A percentile compares a stretch with the other conserved stretches of the same genome.
phyloP scores from a whole-genome alignment of 2,329 filamentous ascomycete genomes.

The Capronia americana region DNA sequence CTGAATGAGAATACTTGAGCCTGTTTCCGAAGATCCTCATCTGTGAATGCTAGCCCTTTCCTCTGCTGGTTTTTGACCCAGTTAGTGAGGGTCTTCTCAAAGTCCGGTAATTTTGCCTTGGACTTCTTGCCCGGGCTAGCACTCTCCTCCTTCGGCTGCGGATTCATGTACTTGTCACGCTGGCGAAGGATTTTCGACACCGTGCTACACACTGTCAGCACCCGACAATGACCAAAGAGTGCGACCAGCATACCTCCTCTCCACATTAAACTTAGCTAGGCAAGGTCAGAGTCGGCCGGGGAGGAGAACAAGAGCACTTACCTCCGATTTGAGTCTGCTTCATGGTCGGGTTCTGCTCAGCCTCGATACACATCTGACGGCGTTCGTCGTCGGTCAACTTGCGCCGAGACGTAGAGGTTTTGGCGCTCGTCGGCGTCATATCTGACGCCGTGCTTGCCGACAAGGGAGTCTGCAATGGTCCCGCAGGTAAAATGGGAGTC shows the following conservation, averaged over 20 bases:
- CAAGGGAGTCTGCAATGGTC: conserved; percentile 57
- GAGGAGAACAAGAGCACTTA: conserved; percentile 50
- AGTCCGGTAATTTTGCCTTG: conserved; percentile 87
- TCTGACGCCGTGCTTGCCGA: conserved; percentile 54
- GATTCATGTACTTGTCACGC: conserved; percentile 90
- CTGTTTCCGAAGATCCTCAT: conserved; percentile 40
- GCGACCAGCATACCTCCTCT: conserved; percentile 76
- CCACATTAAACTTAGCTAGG: conserved; percentile 86
- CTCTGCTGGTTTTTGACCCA: conserved; percentile 84
- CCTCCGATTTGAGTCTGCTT: conserved; percentile 97
- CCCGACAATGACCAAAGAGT: conserved; percentile 13
- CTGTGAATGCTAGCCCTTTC: conserved; percentile 59
- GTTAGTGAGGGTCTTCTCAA: conserved; percentile 86
- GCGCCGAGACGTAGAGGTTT: conserved; percentile 69
- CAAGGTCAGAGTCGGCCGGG: conserved; percentile 43
- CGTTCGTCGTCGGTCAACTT: conserved; percentile 92
- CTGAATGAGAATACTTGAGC: conserved; percentile 39
- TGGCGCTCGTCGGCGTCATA: conserved; percentile 40
- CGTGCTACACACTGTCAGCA: conserved; percentile 66
- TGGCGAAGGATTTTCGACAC: conserved; percentile 97
- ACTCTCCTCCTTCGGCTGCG: conserved; percentile 65
- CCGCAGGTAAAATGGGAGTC: conserved; percentile 63
- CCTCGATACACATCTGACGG: conserved; percentile 90
- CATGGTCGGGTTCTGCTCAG: conserved; percentile 84
- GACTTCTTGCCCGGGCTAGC: conserved; percentile 79